Percentiles rank a stretch among this genome's conserved stretches.
Evolutionary conservation across 441 rosid genomes (phyloP).

Genomic region (Pelargonium myrrhifolium): DNA sequence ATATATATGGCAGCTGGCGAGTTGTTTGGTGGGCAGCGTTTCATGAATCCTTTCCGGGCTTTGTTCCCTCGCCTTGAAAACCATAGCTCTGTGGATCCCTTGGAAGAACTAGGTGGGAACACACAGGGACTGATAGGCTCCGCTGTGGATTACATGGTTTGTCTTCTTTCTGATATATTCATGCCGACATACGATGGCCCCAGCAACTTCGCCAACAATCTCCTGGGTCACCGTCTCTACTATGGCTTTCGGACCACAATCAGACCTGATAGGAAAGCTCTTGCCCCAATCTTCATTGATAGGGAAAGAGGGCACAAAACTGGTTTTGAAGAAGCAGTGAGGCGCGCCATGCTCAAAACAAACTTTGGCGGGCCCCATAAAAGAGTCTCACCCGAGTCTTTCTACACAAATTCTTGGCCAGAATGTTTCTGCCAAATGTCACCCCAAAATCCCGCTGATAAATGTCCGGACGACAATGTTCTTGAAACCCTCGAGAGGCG

Average conservation of each 20-base stretch:
- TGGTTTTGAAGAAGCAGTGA: conserved; percentile 75
- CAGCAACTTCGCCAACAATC: conserved; percentile 97
- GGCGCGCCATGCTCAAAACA: conserved; percentile 70
- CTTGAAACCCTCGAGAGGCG: conserved; percentile 57
- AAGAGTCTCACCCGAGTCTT: conserved; percentile 77
- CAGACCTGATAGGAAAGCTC: conserved; percentile 85
- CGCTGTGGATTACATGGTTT: conserved; percentile 99
- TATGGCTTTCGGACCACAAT: conserved; percentile 91
- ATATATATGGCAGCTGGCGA: conserved; percentile 95
- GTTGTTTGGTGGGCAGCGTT: conserved; percentile 82
- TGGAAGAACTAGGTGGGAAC: conserved; percentile 63
- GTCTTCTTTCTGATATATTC: conserved; percentile 91
- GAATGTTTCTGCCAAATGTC: conserved; percentile 85
- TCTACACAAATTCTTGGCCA: conserved; percentile 96
- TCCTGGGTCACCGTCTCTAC: conserved; percentile 88
- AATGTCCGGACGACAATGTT: conserved; percentile 79
- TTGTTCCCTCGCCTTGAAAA: conserved; percentile 84
- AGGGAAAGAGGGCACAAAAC: conserved; percentile 56
- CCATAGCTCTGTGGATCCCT: conserved; percentile 78
- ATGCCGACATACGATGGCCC: conserved; percentile 99
- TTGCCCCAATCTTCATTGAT: conserved; percentile 71
- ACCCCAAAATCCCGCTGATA: conserved; percentile 54
- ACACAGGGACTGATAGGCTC: conserved; percentile 80
- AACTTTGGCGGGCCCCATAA: conserved; percentile 94
- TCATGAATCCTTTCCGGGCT: conserved; percentile 73